Evolutionary conservation across 805 yeast genomes (phyloP), one percentile per base, ranked within the genome.

Genomic region (Wickerhamiella australiensis): DNA sequence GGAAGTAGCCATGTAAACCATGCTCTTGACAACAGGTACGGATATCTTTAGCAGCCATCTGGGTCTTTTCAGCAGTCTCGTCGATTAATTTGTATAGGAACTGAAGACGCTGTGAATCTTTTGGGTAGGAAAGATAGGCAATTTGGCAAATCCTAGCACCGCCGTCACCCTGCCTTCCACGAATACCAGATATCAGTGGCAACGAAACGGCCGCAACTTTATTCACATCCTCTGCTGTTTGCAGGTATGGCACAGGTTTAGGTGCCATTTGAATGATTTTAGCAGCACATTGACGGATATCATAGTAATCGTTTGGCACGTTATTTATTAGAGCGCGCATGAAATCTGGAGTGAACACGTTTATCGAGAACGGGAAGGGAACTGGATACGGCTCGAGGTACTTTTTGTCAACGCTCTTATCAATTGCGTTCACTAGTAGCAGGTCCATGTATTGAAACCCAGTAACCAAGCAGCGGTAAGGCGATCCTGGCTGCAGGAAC

Each of bases 251-350:
- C 7, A 69, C 54, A 1, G 66, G 56, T 3, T 38, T 35, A 0
- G 79, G 76, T 3, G 75, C 69, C 68, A 70, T 68, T 7, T 68
- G 61, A 18, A 86, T 59, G 1, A 80, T 49, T 2, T 61, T 53
- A 1, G 73, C 71, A 1, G 85, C 68, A 8, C 59, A 50, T 3
- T 70, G 68, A 52, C 97, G 72, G 17, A 88, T 73, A 60, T 87
- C 96, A 50, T 83, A 86, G 63, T 78, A 87, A 53, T 82, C 80
- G 60, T 82, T 81, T 26, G 78, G 67, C 6, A 84, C 67, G 49
- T 77, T 77, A 54, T 81, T 83, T 17, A 82, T 61, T 47, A 87
- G 64, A 7, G 77, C 58, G 46, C 79, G 65, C 0, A 74, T 58
- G 25, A 76, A 55, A 1, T 64, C 60, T 17, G 65, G 61, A 17